Evolutionary conservation across 1,139 yeast species (phyloP).

Genomic region (Kodamaea suecica): DNA sequence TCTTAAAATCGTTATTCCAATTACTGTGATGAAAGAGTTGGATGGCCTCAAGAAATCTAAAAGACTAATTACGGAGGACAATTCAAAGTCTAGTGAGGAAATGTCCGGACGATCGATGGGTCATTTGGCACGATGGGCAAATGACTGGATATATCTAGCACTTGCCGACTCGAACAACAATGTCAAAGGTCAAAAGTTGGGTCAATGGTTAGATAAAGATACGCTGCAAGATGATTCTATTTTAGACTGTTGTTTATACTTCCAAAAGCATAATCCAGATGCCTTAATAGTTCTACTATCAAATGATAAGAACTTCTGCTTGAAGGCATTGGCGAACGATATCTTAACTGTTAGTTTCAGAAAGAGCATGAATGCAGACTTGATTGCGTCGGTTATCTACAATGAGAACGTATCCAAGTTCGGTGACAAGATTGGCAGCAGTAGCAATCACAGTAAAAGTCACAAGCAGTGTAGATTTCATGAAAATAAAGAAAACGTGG

Average conservation of each 20-base stretch:
- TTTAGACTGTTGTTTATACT: conserved; percentile 76
- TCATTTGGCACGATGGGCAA: conserved; percentile 67
- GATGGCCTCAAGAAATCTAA: conserved; percentile 68
- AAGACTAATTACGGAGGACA: conserved; percentile 10
- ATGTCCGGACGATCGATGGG: conserved; percentile 41
- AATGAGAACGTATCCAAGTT: conserved; percentile 35
- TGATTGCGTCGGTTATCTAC: conserved; percentile 52
- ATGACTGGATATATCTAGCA: conserved; percentile 69
- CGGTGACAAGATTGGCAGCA: conserved; percentile 11
- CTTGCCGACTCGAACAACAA: conserved; percentile 51
- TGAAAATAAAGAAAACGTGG: neutral
- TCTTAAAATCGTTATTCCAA: conserved; percentile 62
- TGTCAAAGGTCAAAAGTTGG: conserved; percentile 63
- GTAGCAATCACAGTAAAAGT: neutral
- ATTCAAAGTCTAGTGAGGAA: conserved; percentile 11
- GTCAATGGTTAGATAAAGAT: conserved; percentile 45
- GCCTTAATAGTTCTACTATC: conserved; percentile 64
- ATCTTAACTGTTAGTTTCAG: conserved; percentile 66
- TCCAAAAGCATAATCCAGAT: conserved; percentile 37
- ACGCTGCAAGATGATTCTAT: conserved; percentile 75
- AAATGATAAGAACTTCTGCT: conserved; percentile 79
- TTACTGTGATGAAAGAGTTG: conserved; percentile 66
- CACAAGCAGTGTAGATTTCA: neutral
- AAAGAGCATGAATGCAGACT: conserved; percentile 54
- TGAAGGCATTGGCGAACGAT: conserved; percentile 68